Evolutionary conservation across 495 filamentous ascomycete genomes (phyloP).

Genomic region (Aspergillus funiculosus): DNA sequence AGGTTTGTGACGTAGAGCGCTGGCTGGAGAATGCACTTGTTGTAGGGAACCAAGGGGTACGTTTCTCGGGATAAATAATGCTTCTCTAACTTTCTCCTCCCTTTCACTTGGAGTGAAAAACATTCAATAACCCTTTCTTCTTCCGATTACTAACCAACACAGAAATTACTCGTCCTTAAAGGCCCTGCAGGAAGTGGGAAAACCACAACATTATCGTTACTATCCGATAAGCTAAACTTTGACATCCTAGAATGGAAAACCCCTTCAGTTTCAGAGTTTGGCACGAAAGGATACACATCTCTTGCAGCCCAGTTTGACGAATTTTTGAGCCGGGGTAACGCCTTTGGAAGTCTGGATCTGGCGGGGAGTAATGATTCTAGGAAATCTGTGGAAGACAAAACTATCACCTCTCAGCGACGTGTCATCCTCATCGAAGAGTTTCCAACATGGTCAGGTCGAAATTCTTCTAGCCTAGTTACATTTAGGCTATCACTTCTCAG

Average conservation of each 20-base stretch:
- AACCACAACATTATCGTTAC: slow-evolving; percentile 72
- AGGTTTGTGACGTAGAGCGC: slow-evolving; percentile 74
- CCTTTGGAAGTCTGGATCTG: slow-evolving; percentile 70
- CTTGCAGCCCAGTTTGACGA: slow-evolving; percentile 79
- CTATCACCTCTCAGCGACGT: slow-evolving; percentile 31
- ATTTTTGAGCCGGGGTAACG: slow-evolving; percentile 72
- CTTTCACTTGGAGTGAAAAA: no score
- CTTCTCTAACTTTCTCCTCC: not conserved
- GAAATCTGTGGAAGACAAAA: not conserved
- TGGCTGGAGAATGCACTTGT: slow-evolving; percentile 74
- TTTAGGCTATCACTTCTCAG: slow-evolving; percentile 72
- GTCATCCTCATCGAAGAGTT: slow-evolving; percentile 92
- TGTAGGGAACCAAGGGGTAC: slow-evolving; percentile 46
- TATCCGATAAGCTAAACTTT: slow-evolving; percentile 65
- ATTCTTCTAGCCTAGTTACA: slow-evolving; percentile 58
- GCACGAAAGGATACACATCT: slow-evolving; percentile 55
- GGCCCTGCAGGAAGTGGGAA: slow-evolving; percentile 93
- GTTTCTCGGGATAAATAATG: no score
- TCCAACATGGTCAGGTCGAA: slow-evolving; percentile 70
- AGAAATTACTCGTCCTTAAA: slow-evolving; percentile 76
- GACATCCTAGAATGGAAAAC: slow-evolving; percentile 89
- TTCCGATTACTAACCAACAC: slow-evolving; percentile 18
- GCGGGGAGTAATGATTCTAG: slow-evolving; percentile 6
- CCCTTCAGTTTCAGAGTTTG: slow-evolving; percentile 55
- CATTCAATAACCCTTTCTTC: no score